A percentile compares a stretch with the other conserved stretches of the same genome.
Conservation (phyloP, 352 stramenopile species). For the Pilasporangium apinafurcum region DNA sequence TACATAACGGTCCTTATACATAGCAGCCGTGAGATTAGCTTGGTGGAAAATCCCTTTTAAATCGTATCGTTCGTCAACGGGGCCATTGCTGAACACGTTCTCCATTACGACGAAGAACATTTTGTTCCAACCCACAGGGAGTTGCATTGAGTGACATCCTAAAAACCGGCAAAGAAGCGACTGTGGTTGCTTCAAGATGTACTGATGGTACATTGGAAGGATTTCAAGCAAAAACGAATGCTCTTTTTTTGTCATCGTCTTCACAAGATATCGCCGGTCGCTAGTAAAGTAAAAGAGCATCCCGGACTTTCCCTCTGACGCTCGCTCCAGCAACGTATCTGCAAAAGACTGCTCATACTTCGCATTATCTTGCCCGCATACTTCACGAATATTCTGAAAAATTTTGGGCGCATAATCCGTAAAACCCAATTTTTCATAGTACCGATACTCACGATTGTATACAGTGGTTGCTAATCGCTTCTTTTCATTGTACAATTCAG, state of each 20-base stretch:
- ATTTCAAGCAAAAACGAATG: constrained; percentile 80
- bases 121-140: constrained; percentile 86
- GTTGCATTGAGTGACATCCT: constrained; percentile 84
- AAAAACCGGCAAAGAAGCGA: constrained; percentile 78
- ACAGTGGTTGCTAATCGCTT: constrained; percentile 76
- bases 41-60: constrained; percentile 81
- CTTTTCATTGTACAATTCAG: constrained; percentile 74
- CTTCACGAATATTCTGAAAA: constrained; percentile 77
- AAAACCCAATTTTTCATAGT: constrained; percentile 84
- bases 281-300: constrained; percentile 89
- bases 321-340: constrained; percentile 74
- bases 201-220: constrained; percentile 80
- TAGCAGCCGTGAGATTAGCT: constrained; percentile 24
- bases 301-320: constrained; percentile 79
- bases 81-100: constrained; percentile 76
- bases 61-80: constrained; percentile 77
- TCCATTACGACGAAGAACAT: constrained; percentile 91
- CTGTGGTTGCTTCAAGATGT: constrained; percentile 76
- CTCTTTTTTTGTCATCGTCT: constrained; percentile 87
- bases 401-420: constrained; percentile 83
- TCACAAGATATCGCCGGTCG: constrained; percentile 81
- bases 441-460: constrained; percentile 77
- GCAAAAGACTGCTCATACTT: constrained; percentile 83
- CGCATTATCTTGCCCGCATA: constrained; percentile 69
- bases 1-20: neutral